Base-by-base conservation (phyloP, 306 rosid genomes). In the Acacia crassicarpa region DNA sequence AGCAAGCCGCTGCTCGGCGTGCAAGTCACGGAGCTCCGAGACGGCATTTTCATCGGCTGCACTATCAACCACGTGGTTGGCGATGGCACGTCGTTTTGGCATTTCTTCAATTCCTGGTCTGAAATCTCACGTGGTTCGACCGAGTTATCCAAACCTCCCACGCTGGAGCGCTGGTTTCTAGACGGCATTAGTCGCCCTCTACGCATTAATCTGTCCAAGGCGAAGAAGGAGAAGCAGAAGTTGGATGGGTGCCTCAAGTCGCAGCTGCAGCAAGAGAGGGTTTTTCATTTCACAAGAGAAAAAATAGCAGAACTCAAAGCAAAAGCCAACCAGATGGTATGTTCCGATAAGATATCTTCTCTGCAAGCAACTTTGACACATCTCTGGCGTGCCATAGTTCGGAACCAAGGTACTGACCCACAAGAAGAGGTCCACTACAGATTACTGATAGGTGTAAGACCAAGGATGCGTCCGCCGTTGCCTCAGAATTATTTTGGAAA, bases 31-130 rank as follows among this genome's bases (percentile, higher is more conserved):
- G 86, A 88, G 85, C 76, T 88, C 3, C 19, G 25, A 2, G 90
- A 86, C 14, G 90, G 90, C 17, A 2, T 83, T 9, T 81, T 88
- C 80, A 46, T 88, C 23, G 85, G 77, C 7, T 68, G 45, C 75
- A 15, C 89, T 17, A 65, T 81, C 11, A 83, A 83, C 66, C 91
- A 85, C 76, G 38, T 62, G 9, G 85, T 75, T 1, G 80, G 8
- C 0, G 91, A 88, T 27, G 91, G 89, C 43, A 68, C 73, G 1
- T 73, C 85, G 9, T 77, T 85, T 33, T 88, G 87, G 88, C 81
- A 76, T 49, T 82, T 85, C 78, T 30, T 87, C 73, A 84, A 87
- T 62, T 79, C 86, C 0, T 87, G 88, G 90, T 72, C 87, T 5
- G 75, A 84, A 58, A 71, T 87, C 72, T 87, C 87, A 4, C 78